Percentiles rank a stretch among this genome's conserved stretches.
Conservation (phyloP, 2,329 filamentous ascomycete species). For the Acrocalymma vagum region DNA sequence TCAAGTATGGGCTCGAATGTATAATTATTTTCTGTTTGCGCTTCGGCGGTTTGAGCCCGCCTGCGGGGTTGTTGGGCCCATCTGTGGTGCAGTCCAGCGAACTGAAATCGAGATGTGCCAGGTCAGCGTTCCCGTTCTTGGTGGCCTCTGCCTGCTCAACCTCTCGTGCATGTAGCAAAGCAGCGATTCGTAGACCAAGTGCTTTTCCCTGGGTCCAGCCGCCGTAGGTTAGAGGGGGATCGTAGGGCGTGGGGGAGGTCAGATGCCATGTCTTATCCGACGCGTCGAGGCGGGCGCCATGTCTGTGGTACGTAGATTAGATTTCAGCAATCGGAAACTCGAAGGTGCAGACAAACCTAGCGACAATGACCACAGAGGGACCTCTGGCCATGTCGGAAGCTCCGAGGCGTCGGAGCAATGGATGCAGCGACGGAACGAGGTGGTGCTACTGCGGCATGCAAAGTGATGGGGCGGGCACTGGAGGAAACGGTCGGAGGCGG, state of each 20-base stretch:
- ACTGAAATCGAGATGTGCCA: slow-evolving; percentile 30
- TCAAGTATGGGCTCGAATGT: slow-evolving; percentile 91
- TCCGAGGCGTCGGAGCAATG: too few species aligned
- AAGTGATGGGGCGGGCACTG: slow-evolving; percentile 1
- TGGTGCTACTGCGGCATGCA: slow-evolving; percentile 18
- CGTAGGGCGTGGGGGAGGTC: slow-evolving; percentile 91
- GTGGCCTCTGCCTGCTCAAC: slow-evolving; percentile 50
- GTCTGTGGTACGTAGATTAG: slow-evolving; percentile 59
- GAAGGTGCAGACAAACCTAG: slow-evolving; percentile 47
- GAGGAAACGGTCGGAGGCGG: neutral
- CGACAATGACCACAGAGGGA: slow-evolving; percentile 59
- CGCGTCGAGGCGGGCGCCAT: slow-evolving; percentile 92
- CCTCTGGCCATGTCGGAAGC: slow-evolving; percentile 50
- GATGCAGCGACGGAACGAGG: slow-evolving; percentile 10
- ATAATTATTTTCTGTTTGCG: slow-evolving; percentile 81
- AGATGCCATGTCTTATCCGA: slow-evolving; percentile 96
- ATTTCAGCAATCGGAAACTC: slow-evolving; percentile 5
- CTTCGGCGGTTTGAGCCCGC: slow-evolving; percentile 48
- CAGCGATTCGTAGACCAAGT: slow-evolving; percentile 84
- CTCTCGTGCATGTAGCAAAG: slow-evolving; percentile 66
- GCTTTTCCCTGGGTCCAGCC: slow-evolving; percentile 89
- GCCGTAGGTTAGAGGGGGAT: slow-evolving; percentile 92
- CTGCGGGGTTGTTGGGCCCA: neutral
- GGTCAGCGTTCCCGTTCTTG: slow-evolving; percentile 26
- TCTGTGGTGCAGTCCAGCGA: slow-evolving; percentile 24